Conservation (phyloP, 768 basidiomycete species). For the Atractiella rhizophila region DNA sequence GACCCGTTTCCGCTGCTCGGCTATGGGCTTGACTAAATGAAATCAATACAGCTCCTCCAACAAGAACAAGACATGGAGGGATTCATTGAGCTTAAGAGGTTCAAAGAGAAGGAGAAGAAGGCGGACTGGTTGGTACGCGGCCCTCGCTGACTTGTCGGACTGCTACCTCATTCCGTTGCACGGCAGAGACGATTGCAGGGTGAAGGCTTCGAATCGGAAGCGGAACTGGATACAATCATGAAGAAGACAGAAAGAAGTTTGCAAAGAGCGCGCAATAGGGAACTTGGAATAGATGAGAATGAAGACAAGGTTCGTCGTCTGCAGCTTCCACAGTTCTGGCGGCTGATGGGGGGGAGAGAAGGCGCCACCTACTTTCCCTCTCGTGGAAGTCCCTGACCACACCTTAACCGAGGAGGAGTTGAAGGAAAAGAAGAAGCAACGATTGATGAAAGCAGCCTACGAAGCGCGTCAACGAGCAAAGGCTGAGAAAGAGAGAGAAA, state of each 20-base stretch:
- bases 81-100: slow-evolving; percentile 38
- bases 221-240: slow-evolving; percentile 45
- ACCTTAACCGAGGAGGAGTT: slow-evolving; percentile 68
- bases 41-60: slow-evolving; percentile 31
- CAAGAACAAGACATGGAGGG: slow-evolving; percentile 52
- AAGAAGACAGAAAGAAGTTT: slow-evolving; percentile 63
- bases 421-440: slow-evolving; percentile 86
- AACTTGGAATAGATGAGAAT: slow-evolving; percentile 45
- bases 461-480: slow-evolving; percentile 64
- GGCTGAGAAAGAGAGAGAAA: slow-evolving; percentile 67
- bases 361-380: slow-evolving; percentile 57
- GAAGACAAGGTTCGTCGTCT: slow-evolving; percentile 19
- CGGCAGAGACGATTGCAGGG: slow-evolving; percentile 23
- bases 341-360: slow-evolving; percentile 27
- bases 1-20: not conserved
- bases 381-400: slow-evolving; percentile 72
- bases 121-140: slow-evolving; percentile 38
- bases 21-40: not conserved
- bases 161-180: not conserved
- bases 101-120: slow-evolving; percentile 34
- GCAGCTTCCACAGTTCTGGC: slow-evolving; percentile 21
- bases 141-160: not conserved
- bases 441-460: slow-evolving; percentile 71
- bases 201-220: slow-evolving; percentile 34
- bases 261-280: slow-evolving; percentile 55